A percentile compares a stretch with the other conserved stretches of the same genome.
Evolutionary conservation across 2,329 filamentous ascomycete genomes (phyloP).

Genomic region (Camillea tinctor): DNA sequence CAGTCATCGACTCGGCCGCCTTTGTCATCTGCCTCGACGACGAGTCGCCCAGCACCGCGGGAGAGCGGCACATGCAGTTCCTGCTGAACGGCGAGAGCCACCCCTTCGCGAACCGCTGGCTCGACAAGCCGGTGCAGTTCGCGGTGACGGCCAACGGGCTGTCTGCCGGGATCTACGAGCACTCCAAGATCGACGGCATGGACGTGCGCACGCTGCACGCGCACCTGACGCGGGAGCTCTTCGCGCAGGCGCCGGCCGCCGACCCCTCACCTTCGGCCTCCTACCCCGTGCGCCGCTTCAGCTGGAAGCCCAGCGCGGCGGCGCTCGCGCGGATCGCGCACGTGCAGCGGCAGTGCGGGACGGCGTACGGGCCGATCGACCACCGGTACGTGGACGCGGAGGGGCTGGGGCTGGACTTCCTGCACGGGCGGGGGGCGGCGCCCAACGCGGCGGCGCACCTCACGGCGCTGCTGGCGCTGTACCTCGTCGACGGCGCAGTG

Average conservation of each 20-base stretch:
- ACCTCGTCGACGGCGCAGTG: slow-evolving; percentile 9
- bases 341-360: background rate
- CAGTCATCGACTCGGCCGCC: slow-evolving; percentile 8
- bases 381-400: slow-evolving; percentile 4
- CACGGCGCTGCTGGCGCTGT: slow-evolving; percentile 9
- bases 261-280: background rate
- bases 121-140: slow-evolving; percentile 17
- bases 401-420: slow-evolving; percentile 4
- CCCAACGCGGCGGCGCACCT: slow-evolving; percentile 16
- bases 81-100: slow-evolving; percentile 5
- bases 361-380: slow-evolving; percentile 6
- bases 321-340: slow-evolving; percentile 4
- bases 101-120: slow-evolving; percentile 16
- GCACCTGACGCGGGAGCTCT: slow-evolving; percentile 3
- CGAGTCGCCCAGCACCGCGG: slow-evolving; percentile 6
- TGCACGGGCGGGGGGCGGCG: slow-evolving; percentile 2
- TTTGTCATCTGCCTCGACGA: slow-evolving; percentile 20
- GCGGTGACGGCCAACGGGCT: slow-evolving; percentile 15
- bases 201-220: slow-evolving; percentile 12
- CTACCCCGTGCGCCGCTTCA: slow-evolving; percentile 2
- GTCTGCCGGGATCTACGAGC: slow-evolving; percentile 14
- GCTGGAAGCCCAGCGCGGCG: background rate
- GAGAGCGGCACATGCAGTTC: slow-evolving; percentile 12
- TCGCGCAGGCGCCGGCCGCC: background rate
- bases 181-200: slow-evolving; percentile 18